Evolutionary conservation across 2,329 filamentous ascomycete genomes (phyloP), one percentile per base, ranked within the genome.

Genomic region (Ploettnerulaceae sp.): DNA sequence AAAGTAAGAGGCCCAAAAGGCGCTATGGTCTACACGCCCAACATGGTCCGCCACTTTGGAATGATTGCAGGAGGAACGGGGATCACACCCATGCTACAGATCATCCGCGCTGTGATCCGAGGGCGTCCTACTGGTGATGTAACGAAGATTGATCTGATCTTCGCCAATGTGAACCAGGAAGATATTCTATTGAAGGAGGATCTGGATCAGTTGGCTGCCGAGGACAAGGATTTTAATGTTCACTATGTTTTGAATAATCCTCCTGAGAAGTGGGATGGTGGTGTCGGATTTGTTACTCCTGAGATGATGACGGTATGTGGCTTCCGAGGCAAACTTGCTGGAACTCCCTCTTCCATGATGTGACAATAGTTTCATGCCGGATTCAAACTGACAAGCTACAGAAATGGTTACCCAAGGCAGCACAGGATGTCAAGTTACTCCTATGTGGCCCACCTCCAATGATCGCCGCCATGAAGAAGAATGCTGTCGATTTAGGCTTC

Each of bases 1-100:
- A 88, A 88, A 66, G 84, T 97, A 61, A 83, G 81, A 61, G 93
- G 93, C 7, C 93, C 93, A 69, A 97, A 97, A 78, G 93, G 93
- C 60, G 91, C 91, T 60, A 96, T 98, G 77, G 87, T 95, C 54
- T 98, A 98, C 73, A 88, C 84, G 14, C 89, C 91, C 60, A 96
- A 96, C 76, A 91, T 98, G 86, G 88, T 91, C 60, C 84, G 87
- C 56, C 87, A 87, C 70, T 95, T 98, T 59, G 93, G 90, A 65
- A 98, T 98, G 93, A 88, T 98, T 65, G 89, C 93, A 55, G 93
- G 93, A 58, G 93, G 93, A 56, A 97, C 93, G 25, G 93, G 93
- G 59, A 97, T 98, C 68, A 97, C 93, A 7, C 93, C 93, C 51
- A 98, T 98, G 93, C 79, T 97, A 54, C 93, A 98, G 74, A 82